Evolutionary conservation across 2,329 filamentous ascomycete species (phyloP), one percentile per base, ranked within the genome.

Genomic region (Penicillium sp.): DNA sequence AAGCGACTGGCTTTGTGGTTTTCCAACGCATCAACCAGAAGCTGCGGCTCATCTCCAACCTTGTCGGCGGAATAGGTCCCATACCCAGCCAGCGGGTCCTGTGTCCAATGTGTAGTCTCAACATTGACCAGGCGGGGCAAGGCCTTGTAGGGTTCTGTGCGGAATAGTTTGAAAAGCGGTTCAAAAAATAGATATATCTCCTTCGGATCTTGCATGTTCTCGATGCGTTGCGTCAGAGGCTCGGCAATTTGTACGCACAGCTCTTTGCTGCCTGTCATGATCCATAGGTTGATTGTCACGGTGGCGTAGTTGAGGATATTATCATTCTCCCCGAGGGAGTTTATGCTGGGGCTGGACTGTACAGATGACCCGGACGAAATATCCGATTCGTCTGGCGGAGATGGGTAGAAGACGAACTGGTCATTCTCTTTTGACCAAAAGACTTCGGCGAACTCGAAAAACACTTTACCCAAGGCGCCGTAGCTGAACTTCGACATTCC

Each of bases 371-470:
- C 67, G 52, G 71, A 70, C 3, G 38, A 44, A 41, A 69, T 60
- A 10, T 66, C 65, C 7, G 64, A 55, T 50, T 60, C 59, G 8
- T 69, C 71, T 7, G 68, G 58, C 3, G 75, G 75, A 15, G 74
- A 71, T 1, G 75, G 75, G 49, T 75, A 77, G 63, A 71, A 77
- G 46, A 77, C 73, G 60, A 77, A 76, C 56, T 77, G 75, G 62
- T 77, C 75, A 57, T 77, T 75, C 50, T 77, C 75, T 54, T 76
- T 77, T 29, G 72, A 68, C 75, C 75, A 77, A 63, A 77, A 77
- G 31, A 77, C 70, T 35, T 76, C 73, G 41, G 64, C 64, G 50
- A 77, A 77, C 52, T 76, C 74, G 53, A 77, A 73, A 54, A 77
- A 77, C 23, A 77, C 68, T 56, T 77, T 77, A 46, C 75, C 75